Conservation (phyloP, 2,329 filamentous ascomycete species). For the Pestalotiopsis sp. region DNA sequence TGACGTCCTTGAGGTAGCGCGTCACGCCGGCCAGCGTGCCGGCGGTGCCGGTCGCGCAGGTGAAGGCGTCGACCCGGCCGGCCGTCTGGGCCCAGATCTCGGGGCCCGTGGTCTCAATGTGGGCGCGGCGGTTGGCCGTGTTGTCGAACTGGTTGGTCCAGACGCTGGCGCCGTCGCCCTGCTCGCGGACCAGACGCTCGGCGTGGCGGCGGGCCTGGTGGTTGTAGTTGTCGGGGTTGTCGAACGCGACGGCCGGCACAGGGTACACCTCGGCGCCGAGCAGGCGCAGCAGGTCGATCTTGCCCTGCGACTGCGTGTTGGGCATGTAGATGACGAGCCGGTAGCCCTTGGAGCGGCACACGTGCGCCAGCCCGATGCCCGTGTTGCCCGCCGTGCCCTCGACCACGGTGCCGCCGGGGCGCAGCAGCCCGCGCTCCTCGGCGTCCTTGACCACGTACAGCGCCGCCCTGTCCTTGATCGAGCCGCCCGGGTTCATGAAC, state of each 20-base stretch:
- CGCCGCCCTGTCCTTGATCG: constrained; percentile 93
- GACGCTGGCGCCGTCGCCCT: constrained; percentile 57
- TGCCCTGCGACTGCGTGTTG: constrained; percentile 96
- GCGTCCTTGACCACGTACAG: constrained; percentile 93
- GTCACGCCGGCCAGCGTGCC: constrained; percentile 90
- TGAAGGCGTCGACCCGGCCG: constrained; percentile 89
- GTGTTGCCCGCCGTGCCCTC: constrained; percentile 98
- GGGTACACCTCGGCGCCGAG: constrained; percentile 95
- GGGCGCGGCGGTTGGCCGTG: constrained; percentile 86
- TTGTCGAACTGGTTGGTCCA: constrained; percentile 99
- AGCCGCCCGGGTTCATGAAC: constrained; percentile 97
- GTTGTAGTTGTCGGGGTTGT: constrained; percentile 96
- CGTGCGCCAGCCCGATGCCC: constrained; percentile 94
- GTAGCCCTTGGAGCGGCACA: constrained; percentile 90
- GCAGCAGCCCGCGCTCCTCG: constrained; percentile 81
- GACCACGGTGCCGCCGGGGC: constrained; percentile 87
- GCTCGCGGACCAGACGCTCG: constrained; percentile 70
- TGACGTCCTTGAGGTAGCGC: constrained; percentile 82
- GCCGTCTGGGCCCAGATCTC: constrained; percentile 94
- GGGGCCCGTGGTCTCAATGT: constrained; percentile 94
- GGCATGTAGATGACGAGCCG: constrained; percentile 99
- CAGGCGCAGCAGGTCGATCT: constrained; percentile 88
- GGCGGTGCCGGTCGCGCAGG: constrained; percentile 89
- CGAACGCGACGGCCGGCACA: constrained; percentile 92
- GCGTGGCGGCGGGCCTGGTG: constrained; percentile 91